These are phyloP conservation scores for Pseudocohnilembus persalinus DNA, from an alignment of 169 alveolate species.

Conservation along the genomic window DNA sequence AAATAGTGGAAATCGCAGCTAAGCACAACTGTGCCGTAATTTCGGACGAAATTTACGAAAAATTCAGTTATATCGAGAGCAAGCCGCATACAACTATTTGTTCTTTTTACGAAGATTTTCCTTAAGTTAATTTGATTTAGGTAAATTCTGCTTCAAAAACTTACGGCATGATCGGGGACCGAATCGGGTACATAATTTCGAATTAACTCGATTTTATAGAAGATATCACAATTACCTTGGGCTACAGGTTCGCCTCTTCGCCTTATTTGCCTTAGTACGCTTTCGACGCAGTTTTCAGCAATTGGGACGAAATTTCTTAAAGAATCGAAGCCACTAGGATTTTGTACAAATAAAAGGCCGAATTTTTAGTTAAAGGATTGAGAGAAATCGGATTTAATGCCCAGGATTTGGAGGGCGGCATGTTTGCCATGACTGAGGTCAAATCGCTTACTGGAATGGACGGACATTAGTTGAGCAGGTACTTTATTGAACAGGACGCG, in stretches of 20 bases:
- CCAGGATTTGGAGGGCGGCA: not conserved
- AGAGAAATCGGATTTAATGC: not conserved
- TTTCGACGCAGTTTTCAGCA: not conserved
- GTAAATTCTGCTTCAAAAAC: not conserved
- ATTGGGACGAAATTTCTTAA: not conserved
- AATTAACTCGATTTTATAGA: not conserved
- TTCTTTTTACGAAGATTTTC: not conserved
- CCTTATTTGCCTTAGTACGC: not conserved
- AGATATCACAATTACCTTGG: not conserved
- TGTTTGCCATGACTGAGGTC: not conserved
- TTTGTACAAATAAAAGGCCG: not conserved
- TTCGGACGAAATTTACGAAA: not conserved
- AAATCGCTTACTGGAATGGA: not conserved
- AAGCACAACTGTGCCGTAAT: not conserved
- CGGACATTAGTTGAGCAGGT: not conserved
- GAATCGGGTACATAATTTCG: not conserved
- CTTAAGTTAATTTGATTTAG: not conserved
- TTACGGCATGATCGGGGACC: not conserved
- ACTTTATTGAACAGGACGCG: not conserved
- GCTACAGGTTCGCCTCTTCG: not conserved
- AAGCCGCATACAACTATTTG: not conserved
- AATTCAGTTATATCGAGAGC: too few species aligned
- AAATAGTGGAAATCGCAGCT: not conserved
- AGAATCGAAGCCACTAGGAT: not conserved
- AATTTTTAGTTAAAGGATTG: not conserved